phyloP scores from a whole-genome alignment of 306 rosid genomes.

The Amphicarpaea edgeworthii region DNA sequence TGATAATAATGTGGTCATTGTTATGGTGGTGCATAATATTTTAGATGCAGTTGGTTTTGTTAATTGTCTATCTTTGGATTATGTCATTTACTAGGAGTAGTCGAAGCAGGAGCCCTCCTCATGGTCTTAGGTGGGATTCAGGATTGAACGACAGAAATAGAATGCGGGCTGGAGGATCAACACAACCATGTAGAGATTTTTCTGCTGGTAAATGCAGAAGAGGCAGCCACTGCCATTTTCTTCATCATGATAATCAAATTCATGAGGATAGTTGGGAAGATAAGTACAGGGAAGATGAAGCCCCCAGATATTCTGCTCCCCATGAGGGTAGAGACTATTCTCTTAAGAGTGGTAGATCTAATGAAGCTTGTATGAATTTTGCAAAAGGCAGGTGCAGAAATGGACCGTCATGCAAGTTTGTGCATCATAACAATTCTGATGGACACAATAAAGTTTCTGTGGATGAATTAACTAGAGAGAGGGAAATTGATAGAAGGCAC shows the following conservation, averaged over 20 bases:
- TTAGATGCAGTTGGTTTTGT: constrained; percentile 42
- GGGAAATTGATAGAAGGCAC: constrained; percentile 74
- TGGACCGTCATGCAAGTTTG: constrained; percentile 84
- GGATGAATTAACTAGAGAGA: constrained; percentile 71
- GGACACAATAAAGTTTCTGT: constrained; percentile 61
- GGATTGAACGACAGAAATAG: constrained; percentile 72
- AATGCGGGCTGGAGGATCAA: constrained; percentile 65
- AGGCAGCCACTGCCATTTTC: constrained; percentile 79
- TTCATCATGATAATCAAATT: constrained; percentile 70
- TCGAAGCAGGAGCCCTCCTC: constrained; percentile 60
- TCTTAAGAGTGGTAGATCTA: constrained; percentile 69
- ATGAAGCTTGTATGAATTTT: constrained; percentile 64
- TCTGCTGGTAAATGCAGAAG: constrained; percentile 87
- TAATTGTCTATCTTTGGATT: constrained; percentile 46
- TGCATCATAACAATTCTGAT: constrained; percentile 74
- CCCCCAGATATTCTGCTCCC: constrained; percentile 63
- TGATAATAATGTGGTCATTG: constrained; percentile 8
- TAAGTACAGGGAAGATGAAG: constrained; percentile 73
- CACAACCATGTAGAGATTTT: constrained; percentile 83
- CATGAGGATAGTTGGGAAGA: constrained; percentile 80
- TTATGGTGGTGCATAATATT: constrained; percentile 27
- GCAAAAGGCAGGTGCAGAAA: constrained; percentile 83
- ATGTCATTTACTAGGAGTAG: constrained; percentile 53
- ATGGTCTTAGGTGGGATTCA: constrained; percentile 71
- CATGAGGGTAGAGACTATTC: constrained; percentile 67